Percentiles rank a stretch among this genome's conserved stretches.
These are phyloP conservation scores for Diplodia scrobiculata DNA, from an alignment of 2,329 filamentous ascomycete species.

Conservation along the genomic window DNA sequence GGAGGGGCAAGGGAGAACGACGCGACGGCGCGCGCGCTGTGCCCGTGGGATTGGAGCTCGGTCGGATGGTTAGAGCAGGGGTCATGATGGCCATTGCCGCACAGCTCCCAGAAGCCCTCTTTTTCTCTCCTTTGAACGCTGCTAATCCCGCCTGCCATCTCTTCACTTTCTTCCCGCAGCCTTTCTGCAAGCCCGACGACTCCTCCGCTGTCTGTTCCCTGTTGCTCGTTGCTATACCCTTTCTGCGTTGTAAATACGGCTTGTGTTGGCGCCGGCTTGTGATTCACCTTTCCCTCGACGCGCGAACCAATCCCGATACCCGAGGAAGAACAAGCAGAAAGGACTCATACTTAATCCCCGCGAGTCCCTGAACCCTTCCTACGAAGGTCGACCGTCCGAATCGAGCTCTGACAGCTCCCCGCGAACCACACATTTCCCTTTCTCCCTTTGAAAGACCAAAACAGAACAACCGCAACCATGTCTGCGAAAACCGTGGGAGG, in stretches of 20 bases:
- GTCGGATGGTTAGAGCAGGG: conserved; percentile 25
- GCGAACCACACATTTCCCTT: not conserved
- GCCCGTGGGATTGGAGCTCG: conserved; percentile 27
- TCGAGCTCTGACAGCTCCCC: conserved; percentile 1
- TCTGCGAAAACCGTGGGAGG: conserved; percentile 61
- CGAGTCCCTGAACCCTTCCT: not conserved
- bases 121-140: not conserved
- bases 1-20: conserved; percentile 19
- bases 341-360: not conserved
- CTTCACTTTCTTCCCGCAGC: not conserved
- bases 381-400: not conserved
- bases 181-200: not conserved
- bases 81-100: conserved; percentile 8
- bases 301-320: not conserved
- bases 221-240: not conserved
- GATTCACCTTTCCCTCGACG: not conserved
- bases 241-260: not conserved
- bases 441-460: not conserved
- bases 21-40: not conserved
- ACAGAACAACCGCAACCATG: conserved; percentile 49
- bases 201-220: too few species aligned
- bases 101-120: not conserved
- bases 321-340: not conserved
- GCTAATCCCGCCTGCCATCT: not conserved
- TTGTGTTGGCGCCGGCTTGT: not conserved